Evolutionary conservation across 2,329 filamentous ascomycete genomes (phyloP).

Genomic region (Fusarium metavorans): DNA sequence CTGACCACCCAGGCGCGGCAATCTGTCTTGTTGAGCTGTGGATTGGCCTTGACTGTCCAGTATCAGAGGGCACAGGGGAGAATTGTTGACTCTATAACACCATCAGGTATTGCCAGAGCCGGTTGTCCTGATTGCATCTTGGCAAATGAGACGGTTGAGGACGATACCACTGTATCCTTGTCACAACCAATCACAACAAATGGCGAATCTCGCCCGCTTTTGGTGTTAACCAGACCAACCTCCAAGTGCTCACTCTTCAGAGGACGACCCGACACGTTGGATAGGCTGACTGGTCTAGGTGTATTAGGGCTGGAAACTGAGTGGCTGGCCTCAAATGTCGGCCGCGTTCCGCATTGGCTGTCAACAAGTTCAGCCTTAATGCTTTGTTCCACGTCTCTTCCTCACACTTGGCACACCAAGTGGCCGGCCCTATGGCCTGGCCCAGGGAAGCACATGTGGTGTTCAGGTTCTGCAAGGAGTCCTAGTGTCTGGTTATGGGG

Average conservation of each 20-base stretch:
- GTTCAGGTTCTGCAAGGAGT: background rate
- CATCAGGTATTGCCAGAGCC: background rate
- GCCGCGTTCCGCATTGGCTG: slow-evolving; percentile 13
- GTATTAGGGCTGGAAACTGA: slow-evolving; percentile 2
- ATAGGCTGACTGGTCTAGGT: slow-evolving; percentile 8
- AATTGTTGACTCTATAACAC: background rate
- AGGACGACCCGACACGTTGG: slow-evolving; percentile 4
- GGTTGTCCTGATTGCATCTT: background rate
- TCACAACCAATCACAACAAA: slow-evolving; percentile 1
- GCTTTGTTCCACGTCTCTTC: background rate
- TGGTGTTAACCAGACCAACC: slow-evolving; percentile 1
- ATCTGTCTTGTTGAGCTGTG: slow-evolving; percentile 1
- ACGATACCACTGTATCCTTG: background rate
- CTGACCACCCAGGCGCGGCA: slow-evolving; percentile 22
- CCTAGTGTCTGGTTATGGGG: background rate
- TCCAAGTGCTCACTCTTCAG: background rate
- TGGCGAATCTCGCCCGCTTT: background rate
- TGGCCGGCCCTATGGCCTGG: background rate
- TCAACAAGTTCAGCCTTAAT: slow-evolving; percentile 1
- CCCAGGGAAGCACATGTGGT: background rate
- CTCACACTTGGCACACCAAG: background rate
- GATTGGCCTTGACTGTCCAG: background rate
- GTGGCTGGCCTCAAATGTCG: slow-evolving; percentile 31
- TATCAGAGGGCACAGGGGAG: background rate
- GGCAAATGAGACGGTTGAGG: background rate